Base-by-base conservation (phyloP, 2,329 filamentous ascomycete genomes). In the Trichoderma citrinoviride region DNA sequence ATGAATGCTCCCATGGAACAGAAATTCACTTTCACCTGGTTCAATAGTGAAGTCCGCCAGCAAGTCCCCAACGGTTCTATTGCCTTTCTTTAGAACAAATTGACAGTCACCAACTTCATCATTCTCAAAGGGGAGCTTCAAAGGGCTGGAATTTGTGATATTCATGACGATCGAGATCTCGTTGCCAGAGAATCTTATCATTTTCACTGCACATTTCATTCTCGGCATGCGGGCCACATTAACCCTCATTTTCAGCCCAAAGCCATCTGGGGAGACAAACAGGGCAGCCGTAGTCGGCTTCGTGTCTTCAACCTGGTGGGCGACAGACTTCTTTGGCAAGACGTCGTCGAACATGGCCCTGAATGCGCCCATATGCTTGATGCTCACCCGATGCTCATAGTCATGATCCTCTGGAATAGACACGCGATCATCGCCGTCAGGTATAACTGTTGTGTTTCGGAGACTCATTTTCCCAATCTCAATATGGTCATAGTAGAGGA, bases 231-330 rank as follows among this genome's bases (percentile, higher is more conserved):
- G 25, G 3, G 25, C 25, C 25, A 27, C 3, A 7, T 27, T 27
- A 7, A 27, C 25, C 3, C 3, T 27, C 25, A 27, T 27, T 27
- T 3, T 27, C 25, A 27, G 25, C 3, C 25, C 25, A 27, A 27
- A 27, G 3, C 25, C 25, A 27, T 27, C 3, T 7, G 25, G 25
- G 7, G 25, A 27, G 3, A 27, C 25, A 3, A 3, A 3, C 3
- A 27, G 25, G 25, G 25, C 25, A 3, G 25, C 25, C 25, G 7
- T 27, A 27, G 25, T 27, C 25, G 3, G 25, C 25, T 27, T 7
- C 5, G 15, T 2, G 1, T 7, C 3, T 27, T 19, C 3, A 3
- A 3, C 1, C 7, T 23, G 10, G 3, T 5, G 2, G 5, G 5
- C 19, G 25, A 2, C 5, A 17, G 10, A 3, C 3, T 17, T 15